A percentile compares a stretch with the other conserved stretches of the same genome.
Evolutionary conservation across 2,329 filamentous ascomycete genomes (phyloP).

Genomic region (Monosporascus cannonballus): DNA sequence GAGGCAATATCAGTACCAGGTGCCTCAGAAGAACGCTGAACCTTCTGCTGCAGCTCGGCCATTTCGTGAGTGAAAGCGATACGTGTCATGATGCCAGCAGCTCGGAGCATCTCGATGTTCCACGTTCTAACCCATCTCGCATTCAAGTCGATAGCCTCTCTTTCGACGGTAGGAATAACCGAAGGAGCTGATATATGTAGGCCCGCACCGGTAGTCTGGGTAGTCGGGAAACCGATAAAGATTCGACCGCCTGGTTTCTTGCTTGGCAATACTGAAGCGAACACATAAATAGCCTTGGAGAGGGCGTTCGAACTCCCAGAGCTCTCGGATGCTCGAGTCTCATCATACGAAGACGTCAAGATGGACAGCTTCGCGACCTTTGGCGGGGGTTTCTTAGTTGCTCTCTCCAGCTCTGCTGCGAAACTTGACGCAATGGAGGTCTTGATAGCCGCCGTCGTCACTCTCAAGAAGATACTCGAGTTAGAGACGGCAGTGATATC

Average conservation of each 20-base stretch:
- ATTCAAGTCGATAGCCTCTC: constrained; percentile 94
- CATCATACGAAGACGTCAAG: constrained; percentile 85
- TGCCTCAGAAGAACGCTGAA: constrained; percentile 39
- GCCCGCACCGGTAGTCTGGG: constrained; percentile 90
- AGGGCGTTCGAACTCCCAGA: constrained; percentile 38
- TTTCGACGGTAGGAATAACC: constrained; percentile 93
- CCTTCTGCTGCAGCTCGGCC: constrained; percentile 61
- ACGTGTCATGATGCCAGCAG: constrained; percentile 83
- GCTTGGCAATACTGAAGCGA: constrained; percentile 81
- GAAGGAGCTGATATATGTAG: constrained; percentile 94
- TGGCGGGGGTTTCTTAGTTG: constrained; percentile 94
- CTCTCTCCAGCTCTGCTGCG: constrained; percentile 81
- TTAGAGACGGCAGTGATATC: constrained; percentile 66
- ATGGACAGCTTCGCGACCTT: constrained; percentile 82
- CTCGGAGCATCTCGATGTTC: constrained; percentile 90
- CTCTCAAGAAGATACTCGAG: constrained; percentile 80
- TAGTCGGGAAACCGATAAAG: constrained; percentile 96
- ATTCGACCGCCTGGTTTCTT: constrained; percentile 78
- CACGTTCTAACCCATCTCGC: constrained; percentile 90
- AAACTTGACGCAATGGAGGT: constrained; percentile 70
- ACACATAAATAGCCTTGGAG: constrained; percentile 67
- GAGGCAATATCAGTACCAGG: constrained; percentile 50
- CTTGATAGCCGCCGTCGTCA: constrained; percentile 76
- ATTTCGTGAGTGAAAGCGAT: constrained; percentile 88
- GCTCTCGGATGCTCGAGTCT: constrained; percentile 60